phyloP scores from a whole-genome alignment of 495 filamentous ascomycete species.

The Aspergillus egyptiacus region DNA sequence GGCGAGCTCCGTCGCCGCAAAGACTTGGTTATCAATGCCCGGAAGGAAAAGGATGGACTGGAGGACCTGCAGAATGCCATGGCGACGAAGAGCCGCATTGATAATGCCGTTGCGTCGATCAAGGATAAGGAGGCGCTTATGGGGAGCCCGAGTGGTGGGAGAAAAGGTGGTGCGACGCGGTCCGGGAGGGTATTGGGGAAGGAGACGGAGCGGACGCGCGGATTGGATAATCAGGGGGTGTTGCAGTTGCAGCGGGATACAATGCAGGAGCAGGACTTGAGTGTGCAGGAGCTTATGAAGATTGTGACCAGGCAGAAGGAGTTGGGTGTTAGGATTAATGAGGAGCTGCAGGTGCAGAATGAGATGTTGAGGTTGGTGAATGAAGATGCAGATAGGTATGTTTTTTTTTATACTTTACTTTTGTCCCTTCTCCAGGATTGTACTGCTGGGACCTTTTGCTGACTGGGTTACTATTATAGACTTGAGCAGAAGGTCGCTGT shows the following conservation, averaged over 20 bases:
- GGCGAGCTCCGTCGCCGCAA: conserved; percentile 80
- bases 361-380: conserved; percentile 70
- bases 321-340: conserved; percentile 77
- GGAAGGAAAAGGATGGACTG: conserved; percentile 79
- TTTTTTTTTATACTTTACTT: conserved; percentile 6
- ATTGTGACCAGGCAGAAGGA: conserved; percentile 77
- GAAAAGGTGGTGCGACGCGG: conserved; percentile 25
- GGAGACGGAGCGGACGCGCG: conserved; percentile 82
- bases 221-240: conserved; percentile 86
- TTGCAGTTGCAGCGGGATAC: conserved; percentile 76
- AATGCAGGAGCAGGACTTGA: conserved; percentile 81
- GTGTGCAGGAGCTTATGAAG: conserved; percentile 67
- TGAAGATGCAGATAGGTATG: conserved; percentile 62
- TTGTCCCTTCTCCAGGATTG: not conserved
- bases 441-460: conserved; percentile 11
- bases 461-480: conserved; percentile 29
- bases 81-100: conserved; percentile 50
- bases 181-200: conserved; percentile 73
- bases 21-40: conserved; percentile 70
- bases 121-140: conserved; percentile 54
- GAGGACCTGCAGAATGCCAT: conserved; percentile 74
- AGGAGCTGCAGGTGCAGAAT: conserved; percentile 80
- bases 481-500: conserved; percentile 72
- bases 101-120: conserved; percentile 42
- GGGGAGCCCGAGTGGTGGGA: conserved; percentile 16